Conservation (phyloP, 73 alveolate species). For the Paramecium sexaurelia region DNA sequence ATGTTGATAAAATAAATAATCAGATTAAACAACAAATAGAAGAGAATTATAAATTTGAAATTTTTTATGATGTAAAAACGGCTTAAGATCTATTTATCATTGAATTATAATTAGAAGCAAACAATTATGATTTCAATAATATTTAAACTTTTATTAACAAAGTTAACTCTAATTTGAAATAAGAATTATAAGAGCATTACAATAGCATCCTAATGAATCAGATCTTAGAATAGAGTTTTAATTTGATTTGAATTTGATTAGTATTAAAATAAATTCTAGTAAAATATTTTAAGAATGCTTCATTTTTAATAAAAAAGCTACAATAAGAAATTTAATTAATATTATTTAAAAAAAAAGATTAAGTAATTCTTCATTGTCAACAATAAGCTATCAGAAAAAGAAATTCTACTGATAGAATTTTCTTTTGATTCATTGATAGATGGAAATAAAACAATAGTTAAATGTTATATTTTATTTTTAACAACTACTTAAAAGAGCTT, state of each 20-base stretch:
- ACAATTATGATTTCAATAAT: not conserved
- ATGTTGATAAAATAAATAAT: not conserved
- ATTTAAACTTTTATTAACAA: not conserved
- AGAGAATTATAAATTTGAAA: not conserved
- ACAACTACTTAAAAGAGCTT: no score
- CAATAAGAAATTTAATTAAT: no score
- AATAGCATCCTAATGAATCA: not conserved
- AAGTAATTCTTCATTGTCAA: no score
- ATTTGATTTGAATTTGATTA: not conserved
- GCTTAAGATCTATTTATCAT: not conserved
- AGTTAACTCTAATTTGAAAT: not conserved
- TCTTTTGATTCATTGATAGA: no score
- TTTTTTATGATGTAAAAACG: not conserved
- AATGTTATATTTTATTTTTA: no score
- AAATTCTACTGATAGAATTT: no score
- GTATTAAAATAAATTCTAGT: no score
- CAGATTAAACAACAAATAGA: not conserved
- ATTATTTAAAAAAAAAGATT: no score
- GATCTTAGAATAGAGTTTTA: not conserved
- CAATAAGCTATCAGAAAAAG: no score
- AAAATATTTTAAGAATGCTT: no score
- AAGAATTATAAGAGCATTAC: not conserved
- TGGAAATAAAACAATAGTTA: no score
- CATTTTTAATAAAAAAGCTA: no score
- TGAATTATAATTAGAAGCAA: not conserved